Conservation (phyloP, 2,329 filamentous ascomycete species). For the Acrodontium crateriforme region DNA sequence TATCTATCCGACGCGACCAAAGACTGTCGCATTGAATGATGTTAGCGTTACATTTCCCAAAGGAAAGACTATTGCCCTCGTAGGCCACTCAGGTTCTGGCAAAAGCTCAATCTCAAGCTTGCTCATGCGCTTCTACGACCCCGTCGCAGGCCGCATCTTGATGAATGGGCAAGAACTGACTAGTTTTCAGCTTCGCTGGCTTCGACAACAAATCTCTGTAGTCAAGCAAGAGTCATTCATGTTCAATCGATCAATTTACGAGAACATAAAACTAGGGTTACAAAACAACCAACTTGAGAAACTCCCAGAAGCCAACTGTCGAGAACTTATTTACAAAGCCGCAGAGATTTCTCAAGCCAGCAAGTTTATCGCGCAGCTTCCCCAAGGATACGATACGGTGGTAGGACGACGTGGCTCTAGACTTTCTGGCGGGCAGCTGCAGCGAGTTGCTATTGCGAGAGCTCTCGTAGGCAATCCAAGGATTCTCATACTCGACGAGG, state of each 20-base stretch:
- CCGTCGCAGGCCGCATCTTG: constrained; percentile 50
- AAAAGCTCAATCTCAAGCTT: constrained; percentile 75
- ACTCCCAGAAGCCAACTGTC: constrained; percentile 40
- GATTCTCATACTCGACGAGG: constrained; percentile 73
- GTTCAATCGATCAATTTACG: constrained; percentile 62
- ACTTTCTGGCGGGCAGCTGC: constrained; percentile 70
- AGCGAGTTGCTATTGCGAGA: constrained; percentile 67
- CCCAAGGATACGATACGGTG: constrained; percentile 55
- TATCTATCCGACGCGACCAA: constrained; percentile 49
- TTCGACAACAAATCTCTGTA: constrained; percentile 50
- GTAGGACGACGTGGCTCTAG: constrained; percentile 64
- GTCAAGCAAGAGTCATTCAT: constrained; percentile 60
- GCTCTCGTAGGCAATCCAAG: constrained; percentile 58
- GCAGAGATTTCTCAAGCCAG: constrained; percentile 52
- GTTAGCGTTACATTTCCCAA: constrained; percentile 52
- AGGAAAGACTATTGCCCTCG: constrained; percentile 60
- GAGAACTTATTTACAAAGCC: constrained; percentile 33
- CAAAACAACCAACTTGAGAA: constrained; percentile 33
- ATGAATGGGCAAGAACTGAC: constrained; percentile 46
- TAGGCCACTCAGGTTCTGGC: constrained; percentile 75
- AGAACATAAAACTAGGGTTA: constrained; percentile 75
- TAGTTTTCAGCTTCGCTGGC: constrained; percentile 43
- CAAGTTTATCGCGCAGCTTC: constrained; percentile 61
- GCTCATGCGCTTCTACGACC: constrained; percentile 63
- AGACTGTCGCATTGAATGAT: constrained; percentile 42